A percentile compares a stretch with the other conserved stretches of the same genome.
Conservation (phyloP, 1,284 basidiomycete genomes). For the Apiotrichum akiyoshidainum region DNA sequence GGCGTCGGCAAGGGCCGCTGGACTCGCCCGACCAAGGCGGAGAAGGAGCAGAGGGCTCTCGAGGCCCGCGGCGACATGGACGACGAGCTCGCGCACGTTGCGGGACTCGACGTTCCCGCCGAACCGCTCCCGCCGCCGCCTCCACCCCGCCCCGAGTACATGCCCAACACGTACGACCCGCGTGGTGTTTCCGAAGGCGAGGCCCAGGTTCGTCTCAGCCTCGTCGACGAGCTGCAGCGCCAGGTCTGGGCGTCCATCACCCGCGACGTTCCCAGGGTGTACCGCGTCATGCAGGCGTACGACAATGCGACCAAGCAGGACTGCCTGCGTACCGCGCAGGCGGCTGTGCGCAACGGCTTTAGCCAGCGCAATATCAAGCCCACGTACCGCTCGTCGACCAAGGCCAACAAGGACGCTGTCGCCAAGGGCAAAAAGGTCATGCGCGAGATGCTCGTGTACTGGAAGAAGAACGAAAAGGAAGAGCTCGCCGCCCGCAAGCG, state of each 20-base stretch:
- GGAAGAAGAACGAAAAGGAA: conserved; percentile 93
- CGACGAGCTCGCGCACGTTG: conserved; percentile 4
- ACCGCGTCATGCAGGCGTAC: conserved; percentile 66
- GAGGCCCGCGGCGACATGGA: conserved; percentile 3
- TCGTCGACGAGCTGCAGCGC: conserved; percentile 73
- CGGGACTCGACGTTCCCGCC: background rate
- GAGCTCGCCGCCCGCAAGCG: conserved; percentile 89
- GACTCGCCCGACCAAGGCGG: conserved; percentile 34
- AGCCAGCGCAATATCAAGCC: conserved; percentile 77
- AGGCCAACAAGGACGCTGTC: conserved; percentile 82
- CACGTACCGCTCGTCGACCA: conserved; percentile 73
- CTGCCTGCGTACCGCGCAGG: conserved; percentile 31
- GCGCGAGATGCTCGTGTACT: conserved; percentile 80
- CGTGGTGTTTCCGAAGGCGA: conserved; percentile 41
- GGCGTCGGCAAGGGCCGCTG: conserved; percentile 42
- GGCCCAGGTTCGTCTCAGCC: conserved; percentile 33
- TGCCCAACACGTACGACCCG: conserved; percentile 37
- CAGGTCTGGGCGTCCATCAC: conserved; percentile 85
- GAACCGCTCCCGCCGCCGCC: conserved; percentile 7
- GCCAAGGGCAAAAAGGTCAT: conserved; percentile 58
- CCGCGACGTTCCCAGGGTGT: conserved; percentile 78
- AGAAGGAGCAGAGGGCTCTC: conserved; percentile 27
- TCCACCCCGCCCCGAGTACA: conserved; percentile 8
- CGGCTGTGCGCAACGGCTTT: conserved; percentile 62
- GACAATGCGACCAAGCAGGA: conserved; percentile 60